Evolutionary conservation across 495 filamentous ascomycete species (phyloP).

Genomic region (Aspergillus wentii): DNA sequence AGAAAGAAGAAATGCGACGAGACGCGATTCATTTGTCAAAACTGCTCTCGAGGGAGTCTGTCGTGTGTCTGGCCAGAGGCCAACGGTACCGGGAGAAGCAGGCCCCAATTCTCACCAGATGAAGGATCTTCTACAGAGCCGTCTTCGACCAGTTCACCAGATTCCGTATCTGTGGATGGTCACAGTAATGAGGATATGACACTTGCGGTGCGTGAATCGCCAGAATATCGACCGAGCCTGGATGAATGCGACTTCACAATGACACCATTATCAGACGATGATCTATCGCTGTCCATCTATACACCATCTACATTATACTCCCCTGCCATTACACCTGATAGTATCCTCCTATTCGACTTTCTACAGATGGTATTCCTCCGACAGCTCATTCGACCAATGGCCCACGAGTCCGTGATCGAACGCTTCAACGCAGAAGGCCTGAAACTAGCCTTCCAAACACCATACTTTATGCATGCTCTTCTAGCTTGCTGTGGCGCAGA

Average conservation of each 20-base stretch:
- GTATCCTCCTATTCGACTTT: slow-evolving; percentile 14
- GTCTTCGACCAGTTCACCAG: not conserved
- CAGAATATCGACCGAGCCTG: too few relatives aligned
- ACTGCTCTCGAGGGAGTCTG: slow-evolving; percentile 10
- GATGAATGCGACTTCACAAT: not conserved
- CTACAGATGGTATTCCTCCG: slow-evolving; percentile 12
- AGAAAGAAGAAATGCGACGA: slow-evolving; percentile 25
- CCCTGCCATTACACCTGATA: slow-evolving; percentile 8
- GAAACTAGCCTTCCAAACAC: slow-evolving; percentile 4
- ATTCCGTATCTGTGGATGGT: not conserved
- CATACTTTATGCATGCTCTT: slow-evolving; percentile 18
- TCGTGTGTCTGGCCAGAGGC: slow-evolving; percentile 9
- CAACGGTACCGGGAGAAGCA: not conserved
- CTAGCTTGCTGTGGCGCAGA: slow-evolving; percentile 19
- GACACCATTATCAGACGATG: not conserved
- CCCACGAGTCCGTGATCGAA: slow-evolving; percentile 7
- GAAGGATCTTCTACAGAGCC: not conserved
- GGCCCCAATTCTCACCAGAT: not conserved
- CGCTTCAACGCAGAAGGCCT: slow-evolving; percentile 9
- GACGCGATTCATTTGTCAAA: slow-evolving; percentile 7
- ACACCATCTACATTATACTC: not conserved
- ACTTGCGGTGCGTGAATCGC: too few relatives aligned
- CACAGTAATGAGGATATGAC: not conserved
- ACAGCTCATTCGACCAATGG: slow-evolving; percentile 12
- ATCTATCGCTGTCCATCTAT: not conserved